Base-by-base conservation (phyloP, 2,329 filamentous ascomycete species). In the Cryphonectria carpinicola region DNA sequence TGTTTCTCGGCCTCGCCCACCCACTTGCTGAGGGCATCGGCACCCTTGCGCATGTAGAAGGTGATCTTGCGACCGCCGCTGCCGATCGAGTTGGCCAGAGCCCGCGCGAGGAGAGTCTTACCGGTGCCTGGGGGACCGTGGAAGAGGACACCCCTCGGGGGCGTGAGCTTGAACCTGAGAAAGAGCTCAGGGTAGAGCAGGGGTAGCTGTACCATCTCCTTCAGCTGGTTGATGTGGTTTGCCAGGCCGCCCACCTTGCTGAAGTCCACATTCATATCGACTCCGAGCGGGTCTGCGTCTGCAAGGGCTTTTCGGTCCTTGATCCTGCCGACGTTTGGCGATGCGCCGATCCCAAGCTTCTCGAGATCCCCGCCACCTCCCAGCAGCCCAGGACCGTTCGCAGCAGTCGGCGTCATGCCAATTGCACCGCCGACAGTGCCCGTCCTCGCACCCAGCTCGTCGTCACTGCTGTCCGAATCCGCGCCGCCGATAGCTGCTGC, bases 1-100 rank as follows among this genome's bases (percentile, higher is more conserved):
- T 99, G 96, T 81, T 95, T 92, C 82, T 99, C 96, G 13, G 97
- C 96, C 81, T 99, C 96, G 78, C 96, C 96, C 67, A 99, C 96
- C 96, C 96, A 99, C 82, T 99, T 99, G 81, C 95, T 98, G 73
- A 99, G 84, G 22, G 95, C 95, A 86, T 99, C 96, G 35, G 96
- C 97, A 79, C 96, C 97, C 82, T 99, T 99, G 72, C 96, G 92
- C 96, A 99, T 99, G 82, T 98, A 99, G 77, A 99, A 99, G 0
- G 95, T 98, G 74, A 99, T 96, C 80, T 98, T 98, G 75, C 92
- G 91, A 32, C 95, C 95, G 65, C 95, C 92, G 17, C 92, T 90
- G 74, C 94, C 95, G 71, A 97, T 92, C 72, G 93, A 97, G 69
- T 96, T 97, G 65, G 97, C 95, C 63, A 99, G 85, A 58, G 96